Evolutionary conservation across 2,329 filamentous ascomycete genomes (phyloP).

Genomic region (Arthrinium puccinioides): DNA sequence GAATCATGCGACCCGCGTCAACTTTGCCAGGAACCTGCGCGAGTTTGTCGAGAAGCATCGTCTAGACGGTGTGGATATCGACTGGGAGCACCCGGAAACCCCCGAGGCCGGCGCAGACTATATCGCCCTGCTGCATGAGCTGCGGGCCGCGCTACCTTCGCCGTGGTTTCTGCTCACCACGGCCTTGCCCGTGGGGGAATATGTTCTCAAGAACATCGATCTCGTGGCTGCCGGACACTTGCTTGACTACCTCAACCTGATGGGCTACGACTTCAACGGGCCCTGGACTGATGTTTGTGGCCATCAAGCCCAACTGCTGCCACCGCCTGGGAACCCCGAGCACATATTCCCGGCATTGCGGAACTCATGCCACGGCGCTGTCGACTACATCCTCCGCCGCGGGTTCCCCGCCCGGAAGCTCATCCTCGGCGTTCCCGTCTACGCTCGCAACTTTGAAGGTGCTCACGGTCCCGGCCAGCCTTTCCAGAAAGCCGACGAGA

Average conservation of each 20-base stretch:
- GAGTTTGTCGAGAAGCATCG: constrained; percentile 48
- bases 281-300: constrained; percentile 54
- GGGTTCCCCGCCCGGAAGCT: constrained; percentile 52
- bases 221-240: constrained; percentile 40
- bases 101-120: constrained; percentile 49
- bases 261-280: constrained; percentile 63
- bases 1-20: constrained; percentile 36
- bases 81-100: constrained; percentile 60
- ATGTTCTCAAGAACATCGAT: constrained; percentile 54
- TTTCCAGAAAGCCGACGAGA: constrained; percentile 40
- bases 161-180: constrained; percentile 52
- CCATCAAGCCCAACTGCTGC: constrained; percentile 56
- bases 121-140: constrained; percentile 44
- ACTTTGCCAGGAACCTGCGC: constrained; percentile 47
- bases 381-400: constrained; percentile 44
- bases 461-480: constrained; percentile 45
- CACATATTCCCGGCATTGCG: constrained; percentile 21
- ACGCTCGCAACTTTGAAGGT: constrained; percentile 54
- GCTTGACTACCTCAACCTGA: constrained; percentile 58
- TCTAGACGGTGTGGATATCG: too few relatives aligned
- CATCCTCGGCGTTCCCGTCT: constrained; percentile 55
- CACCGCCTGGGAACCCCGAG: constrained; percentile 22
- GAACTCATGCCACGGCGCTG: constrained; percentile 45
- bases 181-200: constrained; percentile 56
- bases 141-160: constrained; percentile 46